Base-by-base conservation (phyloP, 129 eudicot species). In the Ambrosia artemisiifolia region DNA sequence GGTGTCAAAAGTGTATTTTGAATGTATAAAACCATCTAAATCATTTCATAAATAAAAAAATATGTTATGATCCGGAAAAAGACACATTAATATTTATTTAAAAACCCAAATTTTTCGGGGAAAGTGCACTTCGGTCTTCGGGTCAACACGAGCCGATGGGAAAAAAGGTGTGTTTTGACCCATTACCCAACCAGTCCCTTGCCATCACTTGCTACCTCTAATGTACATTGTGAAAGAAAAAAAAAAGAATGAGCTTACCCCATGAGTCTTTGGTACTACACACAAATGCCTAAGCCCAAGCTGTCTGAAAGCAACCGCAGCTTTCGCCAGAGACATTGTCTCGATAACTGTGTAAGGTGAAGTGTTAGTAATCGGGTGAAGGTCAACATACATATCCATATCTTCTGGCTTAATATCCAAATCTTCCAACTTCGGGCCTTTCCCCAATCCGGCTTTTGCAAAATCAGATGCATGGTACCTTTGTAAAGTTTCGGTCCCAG, bases 291-390 rank as follows among this genome's bases (percentile, higher is more conserved):
- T 78, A 70, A 94, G 89, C 35, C 93, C 99, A 12, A 94, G 93
- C 72, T 90, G 79, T 42, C 95, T 83, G 62, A 85, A 90, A 17
- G 92, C 91, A 14, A 94, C 81, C 3, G 92, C 93, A 73, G 99
- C 96, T 84, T 94, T 94, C 38, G 99, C 99, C 19, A 94, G 79
- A 42, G 99, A 94, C 99, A 94, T 88, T 7, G 97, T 82, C 79
- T 94, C 99, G 35, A 90, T 86, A 2, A 94, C 99, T 0, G 87
- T 88, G 75, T 94, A 86, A 0, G 99, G 97, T 14, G 99, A 94
- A 12, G 93, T 79, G 79, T 94, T 94, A 6, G 93, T 88, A 47
- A 94, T 84, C 1, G 99, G 97, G 78, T 94, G 99, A 4, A 94
- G 85, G 82, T 94, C 99, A 55, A 94, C 92, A 66, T 84, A 94